Evolutionary conservation across 495 filamentous ascomycete genomes (phyloP).

Genomic region (Hyaloscypha finlandica): DNA sequence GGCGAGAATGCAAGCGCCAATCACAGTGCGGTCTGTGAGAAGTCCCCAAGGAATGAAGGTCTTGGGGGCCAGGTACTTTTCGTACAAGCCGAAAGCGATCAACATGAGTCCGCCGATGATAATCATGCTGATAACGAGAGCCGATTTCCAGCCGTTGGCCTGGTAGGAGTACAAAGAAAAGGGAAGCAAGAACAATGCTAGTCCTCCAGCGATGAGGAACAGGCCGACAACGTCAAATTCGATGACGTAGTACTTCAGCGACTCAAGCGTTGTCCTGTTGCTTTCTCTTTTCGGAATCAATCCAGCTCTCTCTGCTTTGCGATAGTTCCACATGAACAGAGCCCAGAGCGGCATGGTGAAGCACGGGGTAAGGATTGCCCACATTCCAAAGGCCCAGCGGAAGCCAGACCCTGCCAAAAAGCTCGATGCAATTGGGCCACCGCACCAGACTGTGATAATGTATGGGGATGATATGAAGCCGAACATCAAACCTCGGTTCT

Average conservation of each 20-base stretch:
- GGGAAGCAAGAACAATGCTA: slow-evolving; percentile 61
- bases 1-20: slow-evolving; percentile 55
- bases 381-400: slow-evolving; percentile 59
- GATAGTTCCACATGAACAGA: slow-evolving; percentile 49
- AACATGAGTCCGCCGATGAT: slow-evolving; percentile 55
- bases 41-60: slow-evolving; percentile 61
- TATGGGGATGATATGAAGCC: slow-evolving; percentile 59
- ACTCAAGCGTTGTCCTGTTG: slow-evolving; percentile 48
- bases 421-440: slow-evolving; percentile 39
- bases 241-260: slow-evolving; percentile 57
- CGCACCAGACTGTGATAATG: slow-evolving; percentile 54
- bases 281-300: slow-evolving; percentile 46
- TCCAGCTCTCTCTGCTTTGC: slow-evolving; percentile 58
- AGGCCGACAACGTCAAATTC: slow-evolving; percentile 13
- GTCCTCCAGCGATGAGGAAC: slow-evolving; percentile 50
- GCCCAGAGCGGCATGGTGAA: slow-evolving; percentile 44
- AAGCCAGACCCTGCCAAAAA: slow-evolving; percentile 43
- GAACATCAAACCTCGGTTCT: slow-evolving; percentile 56
- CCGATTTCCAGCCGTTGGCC: slow-evolving; percentile 48
- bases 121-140: slow-evolving; percentile 58
- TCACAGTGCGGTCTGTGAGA: slow-evolving; percentile 57
- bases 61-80: slow-evolving; percentile 53
- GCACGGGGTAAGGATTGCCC: slow-evolving; percentile 51
- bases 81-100: slow-evolving; percentile 56
- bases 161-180: slow-evolving; percentile 55